These are phyloP conservation scores for Trametes cubensis DNA, from an alignment of 768 basidiomycete species.

Conservation along the genomic window DNA sequence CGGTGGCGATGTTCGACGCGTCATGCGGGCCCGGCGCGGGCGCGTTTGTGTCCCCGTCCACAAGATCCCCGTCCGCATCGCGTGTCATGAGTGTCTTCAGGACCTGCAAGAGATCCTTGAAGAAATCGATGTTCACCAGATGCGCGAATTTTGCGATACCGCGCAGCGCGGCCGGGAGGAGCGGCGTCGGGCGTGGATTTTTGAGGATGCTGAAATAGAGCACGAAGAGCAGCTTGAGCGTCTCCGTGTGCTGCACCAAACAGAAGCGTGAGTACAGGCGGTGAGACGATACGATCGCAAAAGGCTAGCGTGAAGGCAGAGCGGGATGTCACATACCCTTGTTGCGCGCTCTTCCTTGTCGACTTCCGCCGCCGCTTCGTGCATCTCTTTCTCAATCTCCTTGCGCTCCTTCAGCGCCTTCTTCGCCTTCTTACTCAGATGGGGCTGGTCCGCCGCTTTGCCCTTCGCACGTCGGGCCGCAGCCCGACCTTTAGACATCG, in stretches of 20 bases:
- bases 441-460: conserved; percentile 62
- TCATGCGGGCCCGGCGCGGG: conserved; percentile 21
- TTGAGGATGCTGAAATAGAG: conserved; percentile 97
- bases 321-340: conserved; percentile 56
- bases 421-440: conserved; percentile 90
- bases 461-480: conserved; percentile 52
- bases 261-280: conserved; percentile 8
- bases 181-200: conserved; percentile 71
- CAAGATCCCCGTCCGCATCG: conserved; percentile 40
- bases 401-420: conserved; percentile 86
- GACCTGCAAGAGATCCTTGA: conserved; percentile 90
- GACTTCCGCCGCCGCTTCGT: conserved; percentile 91
- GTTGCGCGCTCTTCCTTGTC: conserved; percentile 86
- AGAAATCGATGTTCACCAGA: conserved; percentile 97
- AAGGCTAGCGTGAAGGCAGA: conserved; percentile 9
- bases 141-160: conserved; percentile 95
- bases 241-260: conserved; percentile 86
- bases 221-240: conserved; percentile 94
- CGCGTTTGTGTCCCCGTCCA: conserved; percentile 33
- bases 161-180: conserved; percentile 85
- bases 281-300: conserved; percentile 26
- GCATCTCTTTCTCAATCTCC: conserved; percentile 89
- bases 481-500: conserved; percentile 47
- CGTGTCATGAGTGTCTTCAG: conserved; percentile 75
- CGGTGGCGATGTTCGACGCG: conserved; percentile 40